A percentile compares a stretch with the other conserved stretches of the same genome.
phyloP scores from a whole-genome alignment of 805 yeast species.

The Cyberlindnera euphorbiiphila region DNA sequence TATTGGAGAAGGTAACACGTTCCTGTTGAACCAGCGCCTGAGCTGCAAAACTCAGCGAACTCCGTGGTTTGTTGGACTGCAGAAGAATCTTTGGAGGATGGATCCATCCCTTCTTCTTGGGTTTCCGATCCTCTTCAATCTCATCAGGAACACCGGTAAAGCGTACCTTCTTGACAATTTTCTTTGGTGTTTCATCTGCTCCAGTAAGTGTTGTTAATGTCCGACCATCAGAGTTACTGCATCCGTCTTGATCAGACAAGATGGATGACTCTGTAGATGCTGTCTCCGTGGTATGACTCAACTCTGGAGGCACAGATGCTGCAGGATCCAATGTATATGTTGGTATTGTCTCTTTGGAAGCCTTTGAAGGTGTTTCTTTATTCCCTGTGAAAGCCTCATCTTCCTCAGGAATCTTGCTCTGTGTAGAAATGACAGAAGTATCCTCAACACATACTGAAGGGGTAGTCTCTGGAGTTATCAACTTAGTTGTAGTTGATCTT shows the following conservation, averaged over 20 bases:
- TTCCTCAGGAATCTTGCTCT: slow-evolving; percentile 1
- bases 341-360: no score
- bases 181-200: slow-evolving; percentile 8
- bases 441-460: background rate
- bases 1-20: slow-evolving; percentile 22
- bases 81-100: slow-evolving; percentile 19
- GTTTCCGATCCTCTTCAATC: slow-evolving; percentile 19
- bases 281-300: slow-evolving; percentile 4
- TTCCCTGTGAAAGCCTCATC: no score
- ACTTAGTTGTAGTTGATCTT: slow-evolving; percentile 2
- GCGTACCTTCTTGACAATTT: slow-evolving; percentile 25
- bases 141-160: slow-evolving; percentile 28
- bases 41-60: slow-evolving; percentile 22
- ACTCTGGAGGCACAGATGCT: slow-evolving; percentile 12
- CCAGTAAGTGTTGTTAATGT: slow-evolving; percentile 9
- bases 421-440: background rate
- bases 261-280: slow-evolving; percentile 11
- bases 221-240: slow-evolving; percentile 1
- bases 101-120: slow-evolving; percentile 25
- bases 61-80: slow-evolving; percentile 6
- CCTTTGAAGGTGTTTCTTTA: no score
- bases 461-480: slow-evolving; percentile 5
- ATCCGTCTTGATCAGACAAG: slow-evolving; percentile 2
- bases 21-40: slow-evolving; percentile 26
- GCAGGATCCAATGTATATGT: no score